Percentiles rank a stretch among this genome's conserved stretches.
Conservation (phyloP, 225 moss, liverwort and hornwort species). For the Straminergon stramineum region DNA sequence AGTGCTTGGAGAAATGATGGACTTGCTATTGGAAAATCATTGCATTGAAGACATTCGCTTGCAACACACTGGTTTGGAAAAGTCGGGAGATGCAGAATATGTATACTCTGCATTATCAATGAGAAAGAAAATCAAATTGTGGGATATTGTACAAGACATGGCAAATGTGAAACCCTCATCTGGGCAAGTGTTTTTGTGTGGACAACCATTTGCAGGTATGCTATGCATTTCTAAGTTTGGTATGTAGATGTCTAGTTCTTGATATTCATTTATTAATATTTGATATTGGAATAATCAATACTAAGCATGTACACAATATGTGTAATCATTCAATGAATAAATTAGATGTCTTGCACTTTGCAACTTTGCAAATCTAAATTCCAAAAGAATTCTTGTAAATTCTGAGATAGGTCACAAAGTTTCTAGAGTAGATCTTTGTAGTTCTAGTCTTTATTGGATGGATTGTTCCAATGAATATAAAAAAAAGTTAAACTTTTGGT, state of each 20-base stretch:
- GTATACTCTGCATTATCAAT: not conserved
- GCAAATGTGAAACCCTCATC: not conserved
- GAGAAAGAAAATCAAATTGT: not conserved
- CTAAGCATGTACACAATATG: not conserved
- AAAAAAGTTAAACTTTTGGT: too few species aligned
- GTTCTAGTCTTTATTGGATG: too few species aligned
- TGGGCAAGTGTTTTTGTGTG: not conserved
- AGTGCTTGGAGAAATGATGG: not conserved
- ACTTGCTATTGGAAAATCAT: not conserved
- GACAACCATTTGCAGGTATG: not conserved
- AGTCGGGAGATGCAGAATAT: not conserved
- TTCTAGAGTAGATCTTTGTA: not conserved
- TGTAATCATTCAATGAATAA: not conserved
- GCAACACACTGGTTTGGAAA: accelerated
- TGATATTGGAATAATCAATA: not conserved
- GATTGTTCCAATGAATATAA: too few species aligned
- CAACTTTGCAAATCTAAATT: not conserved
- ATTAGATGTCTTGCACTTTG: accelerated
- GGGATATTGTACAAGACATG: not conserved
- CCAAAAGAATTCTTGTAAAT: not conserved
- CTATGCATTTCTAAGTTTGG: not conserved
- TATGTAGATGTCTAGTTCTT: not conserved
- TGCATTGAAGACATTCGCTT: not conserved
- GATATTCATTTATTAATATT: not conserved
- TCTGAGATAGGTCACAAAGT: not conserved